Conservation (phyloP, 2,329 filamentous ascomycete species). For the Magnaporthiopsis poae region DNA sequence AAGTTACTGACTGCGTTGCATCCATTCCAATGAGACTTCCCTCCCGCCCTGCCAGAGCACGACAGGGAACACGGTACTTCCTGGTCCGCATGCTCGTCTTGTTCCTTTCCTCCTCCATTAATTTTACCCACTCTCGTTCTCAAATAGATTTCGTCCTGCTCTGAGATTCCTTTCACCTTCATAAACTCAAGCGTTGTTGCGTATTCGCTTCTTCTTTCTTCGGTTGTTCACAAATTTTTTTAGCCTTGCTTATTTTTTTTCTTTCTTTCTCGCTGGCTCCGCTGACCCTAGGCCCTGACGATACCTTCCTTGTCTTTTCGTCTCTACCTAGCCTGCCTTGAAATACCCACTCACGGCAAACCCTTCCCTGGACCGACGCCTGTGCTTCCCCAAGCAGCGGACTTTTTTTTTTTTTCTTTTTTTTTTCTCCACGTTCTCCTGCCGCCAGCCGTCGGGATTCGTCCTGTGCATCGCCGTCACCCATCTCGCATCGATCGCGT, state of each 20-base stretch:
- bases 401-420: background rate
- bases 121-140: background rate
- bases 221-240: background rate
- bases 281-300: background rate
- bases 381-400: background rate
- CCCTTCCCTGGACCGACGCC: background rate
- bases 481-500: background rate
- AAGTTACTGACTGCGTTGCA: background rate
- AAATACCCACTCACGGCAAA: background rate
- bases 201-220: background rate
- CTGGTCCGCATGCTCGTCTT: slow-evolving; percentile 3
- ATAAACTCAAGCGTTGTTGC: background rate
- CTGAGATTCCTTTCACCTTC: background rate
- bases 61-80: background rate
- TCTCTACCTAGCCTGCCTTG: background rate
- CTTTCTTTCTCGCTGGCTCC: slow-evolving; percentile 3
- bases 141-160: background rate
- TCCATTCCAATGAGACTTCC: background rate
- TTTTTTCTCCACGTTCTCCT: background rate
- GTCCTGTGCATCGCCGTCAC: background rate
- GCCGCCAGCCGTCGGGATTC: background rate
- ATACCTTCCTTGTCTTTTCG: background rate
- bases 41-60: background rate
- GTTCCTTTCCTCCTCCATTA: background rate
- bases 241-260: background rate